phyloP scores from a whole-genome alignment of 306 rosid species.

The Sechiopsis laciniata region DNA sequence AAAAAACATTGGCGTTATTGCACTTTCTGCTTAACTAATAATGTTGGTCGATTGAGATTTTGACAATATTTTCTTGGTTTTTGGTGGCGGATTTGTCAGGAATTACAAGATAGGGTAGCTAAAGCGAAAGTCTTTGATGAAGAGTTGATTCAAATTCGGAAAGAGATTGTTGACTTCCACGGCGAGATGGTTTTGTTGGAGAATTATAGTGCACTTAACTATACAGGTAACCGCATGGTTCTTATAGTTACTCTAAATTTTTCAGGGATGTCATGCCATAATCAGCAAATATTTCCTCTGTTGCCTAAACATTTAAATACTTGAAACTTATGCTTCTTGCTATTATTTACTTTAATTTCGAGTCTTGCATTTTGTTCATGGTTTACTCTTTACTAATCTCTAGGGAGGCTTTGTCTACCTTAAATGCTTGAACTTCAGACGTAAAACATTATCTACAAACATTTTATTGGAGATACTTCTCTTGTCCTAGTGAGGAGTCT shows the following conservation, averaged over 20 bases:
- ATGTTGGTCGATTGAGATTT: background rate
- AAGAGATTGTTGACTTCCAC: constrained; percentile 93
- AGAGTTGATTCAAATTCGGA: constrained; percentile 63
- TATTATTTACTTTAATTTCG: background rate
- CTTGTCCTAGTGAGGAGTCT: too few relatives aligned
- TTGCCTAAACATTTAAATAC: background rate
- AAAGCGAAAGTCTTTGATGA: constrained; percentile 62
- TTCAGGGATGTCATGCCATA: background rate
- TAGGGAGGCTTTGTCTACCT: background rate
- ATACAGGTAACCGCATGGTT: constrained; percentile 53
- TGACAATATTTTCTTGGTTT: background rate
- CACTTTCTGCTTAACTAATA: background rate
- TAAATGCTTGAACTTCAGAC: background rate
- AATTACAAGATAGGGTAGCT: constrained; percentile 81
- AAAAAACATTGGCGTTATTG: background rate
- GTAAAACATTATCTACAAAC: background rate
- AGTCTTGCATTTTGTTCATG: background rate
- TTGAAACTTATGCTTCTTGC: background rate
- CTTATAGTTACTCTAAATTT: background rate
- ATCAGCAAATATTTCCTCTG: background rate
- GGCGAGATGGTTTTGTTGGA: constrained; percentile 99
- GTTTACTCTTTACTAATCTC: background rate
- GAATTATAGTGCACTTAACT: constrained; percentile 93
- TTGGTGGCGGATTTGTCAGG: constrained; percentile 36
- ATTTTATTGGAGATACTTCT: background rate